A percentile compares a stretch with the other conserved stretches of the same genome.
phyloP scores from a whole-genome alignment of 2,329 filamentous ascomycete species.

The Amauroascus verrucosus region DNA sequence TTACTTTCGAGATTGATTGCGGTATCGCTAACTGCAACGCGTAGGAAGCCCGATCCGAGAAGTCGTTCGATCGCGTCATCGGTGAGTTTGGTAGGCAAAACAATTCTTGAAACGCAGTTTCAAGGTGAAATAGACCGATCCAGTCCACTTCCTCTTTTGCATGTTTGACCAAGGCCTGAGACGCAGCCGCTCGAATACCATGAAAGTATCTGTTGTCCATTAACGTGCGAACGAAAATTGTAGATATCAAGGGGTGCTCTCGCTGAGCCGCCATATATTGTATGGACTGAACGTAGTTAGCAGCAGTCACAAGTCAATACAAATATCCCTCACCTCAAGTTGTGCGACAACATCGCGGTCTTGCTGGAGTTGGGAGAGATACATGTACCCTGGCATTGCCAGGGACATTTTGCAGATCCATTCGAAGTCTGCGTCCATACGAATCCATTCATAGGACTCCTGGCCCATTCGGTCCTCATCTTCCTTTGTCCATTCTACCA shows the following conservation, averaged over 20 bases:
- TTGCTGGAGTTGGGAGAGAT: slow-evolving; percentile 90
- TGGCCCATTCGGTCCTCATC: slow-evolving; percentile 86
- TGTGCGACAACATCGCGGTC: slow-evolving; percentile 93
- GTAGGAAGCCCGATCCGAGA: slow-evolving; percentile 76
- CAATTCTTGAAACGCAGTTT: slow-evolving; percentile 75
- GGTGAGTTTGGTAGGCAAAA: slow-evolving; percentile 71
- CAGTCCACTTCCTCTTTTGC: slow-evolving; percentile 60
- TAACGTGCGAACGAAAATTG: slow-evolving; percentile 77
- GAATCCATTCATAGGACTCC: slow-evolving; percentile 97
- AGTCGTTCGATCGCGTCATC: slow-evolving; percentile 83
- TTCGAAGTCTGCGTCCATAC: slow-evolving; percentile 95
- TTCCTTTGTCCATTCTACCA: slow-evolving; percentile 81
- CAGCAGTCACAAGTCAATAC: neutral
- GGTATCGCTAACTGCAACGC: slow-evolving; percentile 75
- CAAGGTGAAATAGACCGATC: slow-evolving; percentile 73
- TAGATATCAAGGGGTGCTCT: slow-evolving; percentile 72
- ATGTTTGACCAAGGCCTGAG: slow-evolving; percentile 65
- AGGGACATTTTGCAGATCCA: slow-evolving; percentile 82
- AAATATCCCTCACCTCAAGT: slow-evolving; percentile 42
- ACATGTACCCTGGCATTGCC: slow-evolving; percentile 92
- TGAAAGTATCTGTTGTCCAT: slow-evolving; percentile 91
- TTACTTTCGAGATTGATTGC: slow-evolving; percentile 65
- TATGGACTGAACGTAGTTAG: slow-evolving; percentile 47
- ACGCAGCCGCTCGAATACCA: slow-evolving; percentile 79
- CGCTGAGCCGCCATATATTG: slow-evolving; percentile 59